Conservation (phyloP, 306 rosid species). For the Adenanthera pavonina region DNA sequence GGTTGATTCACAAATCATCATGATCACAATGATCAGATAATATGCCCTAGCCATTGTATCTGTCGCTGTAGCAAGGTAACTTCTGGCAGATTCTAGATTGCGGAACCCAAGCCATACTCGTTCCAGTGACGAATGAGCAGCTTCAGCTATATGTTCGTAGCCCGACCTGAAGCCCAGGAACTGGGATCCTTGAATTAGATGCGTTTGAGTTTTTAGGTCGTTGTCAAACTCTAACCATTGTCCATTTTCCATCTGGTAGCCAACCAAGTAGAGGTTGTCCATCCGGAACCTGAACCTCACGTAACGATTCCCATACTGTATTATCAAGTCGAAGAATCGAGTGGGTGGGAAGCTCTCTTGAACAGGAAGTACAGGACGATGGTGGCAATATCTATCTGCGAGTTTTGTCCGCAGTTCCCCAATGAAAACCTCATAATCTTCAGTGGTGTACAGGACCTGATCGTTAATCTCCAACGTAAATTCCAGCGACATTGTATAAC, state of each 20-base stretch:
- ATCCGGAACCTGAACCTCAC: neutral
- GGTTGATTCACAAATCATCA: neutral
- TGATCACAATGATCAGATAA: neutral
- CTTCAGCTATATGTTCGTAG: neutral
- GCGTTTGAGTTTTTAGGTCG: too few relatives aligned
- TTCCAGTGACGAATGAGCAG: neutral
- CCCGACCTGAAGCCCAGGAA: neutral
- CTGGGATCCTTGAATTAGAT: neutral
- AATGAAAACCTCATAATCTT: neutral
- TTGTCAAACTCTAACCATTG: neutral
- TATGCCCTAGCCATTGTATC: neutral
- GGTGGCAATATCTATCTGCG: neutral
- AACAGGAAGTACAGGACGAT: neutral
- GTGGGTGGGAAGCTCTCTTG: neutral
- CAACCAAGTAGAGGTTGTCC: neutral
- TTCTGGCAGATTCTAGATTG: neutral
- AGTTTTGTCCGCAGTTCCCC: neutral
- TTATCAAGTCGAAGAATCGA: neutral
- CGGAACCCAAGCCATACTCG: neutral
- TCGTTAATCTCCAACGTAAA: neutral
- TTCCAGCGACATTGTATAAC: neutral
- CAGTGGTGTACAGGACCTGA: neutral
- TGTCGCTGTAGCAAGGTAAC: neutral
- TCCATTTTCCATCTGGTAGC: neutral
- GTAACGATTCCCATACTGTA: neutral